Percentiles rank a stretch among this genome's conserved stretches.
phyloP scores from a whole-genome alignment of 2,329 filamentous ascomycete genomes.

The Pseudocercospora eumusae region DNA sequence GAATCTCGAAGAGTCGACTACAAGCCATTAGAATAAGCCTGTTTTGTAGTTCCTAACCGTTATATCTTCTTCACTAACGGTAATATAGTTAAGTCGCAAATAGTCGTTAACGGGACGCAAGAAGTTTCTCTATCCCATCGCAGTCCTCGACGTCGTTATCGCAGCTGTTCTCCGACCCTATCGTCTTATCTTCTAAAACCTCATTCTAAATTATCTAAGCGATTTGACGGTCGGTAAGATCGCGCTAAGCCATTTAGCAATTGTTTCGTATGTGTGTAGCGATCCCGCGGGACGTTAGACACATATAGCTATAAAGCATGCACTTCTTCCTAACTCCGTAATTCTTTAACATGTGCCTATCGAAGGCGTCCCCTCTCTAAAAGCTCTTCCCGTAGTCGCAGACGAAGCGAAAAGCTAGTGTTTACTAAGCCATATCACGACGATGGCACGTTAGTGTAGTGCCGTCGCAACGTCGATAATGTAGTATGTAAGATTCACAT shows the following conservation, averaged over 20 bases:
- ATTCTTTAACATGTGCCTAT: not conserved
- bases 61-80: slow-evolving; percentile 1
- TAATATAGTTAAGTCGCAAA: not conserved
- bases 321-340: not conserved
- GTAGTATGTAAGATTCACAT: slow-evolving; percentile 4
- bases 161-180: not conserved
- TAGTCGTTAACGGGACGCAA: not conserved
- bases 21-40: not conserved
- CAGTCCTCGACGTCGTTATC: not conserved
- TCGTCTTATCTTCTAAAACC: not conserved
- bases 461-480: not conserved
- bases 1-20: not conserved
- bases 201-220: slow-evolving; percentile 1
- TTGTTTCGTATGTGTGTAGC: not conserved
- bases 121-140: not conserved
- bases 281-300: not conserved
- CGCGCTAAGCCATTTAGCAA: not conserved
- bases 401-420: not conserved
- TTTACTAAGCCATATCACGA: not conserved
- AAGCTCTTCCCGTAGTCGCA: not conserved
- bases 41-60: not conserved
- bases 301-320: slow-evolving; percentile 1
- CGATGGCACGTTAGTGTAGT: not conserved
- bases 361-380: not conserved
- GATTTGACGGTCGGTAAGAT: not conserved